Conservation (phyloP, 164 flowering plant species). For the Macadamia tetraphylla region DNA sequence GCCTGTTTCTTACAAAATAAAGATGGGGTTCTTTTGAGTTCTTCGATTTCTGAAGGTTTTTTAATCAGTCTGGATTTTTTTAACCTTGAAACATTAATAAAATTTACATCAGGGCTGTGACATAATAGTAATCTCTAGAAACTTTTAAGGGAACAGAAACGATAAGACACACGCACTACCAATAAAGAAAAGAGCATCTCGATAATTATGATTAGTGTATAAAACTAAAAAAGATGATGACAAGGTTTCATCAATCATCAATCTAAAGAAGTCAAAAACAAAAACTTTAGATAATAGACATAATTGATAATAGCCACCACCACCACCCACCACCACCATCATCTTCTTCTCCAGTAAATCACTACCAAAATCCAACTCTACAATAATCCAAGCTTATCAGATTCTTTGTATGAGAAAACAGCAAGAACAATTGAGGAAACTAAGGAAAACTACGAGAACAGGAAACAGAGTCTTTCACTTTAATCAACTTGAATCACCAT, state of each 20-base stretch:
- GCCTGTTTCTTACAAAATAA: too few species aligned
- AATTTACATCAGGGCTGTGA: background rate
- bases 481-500: too few species aligned
- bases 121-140: background rate
- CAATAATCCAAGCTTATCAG: conserved; percentile 1
- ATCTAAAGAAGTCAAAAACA: conserved; percentile 5
- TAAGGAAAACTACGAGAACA: background rate
- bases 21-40: too few species aligned
- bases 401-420: background rate
- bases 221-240: background rate
- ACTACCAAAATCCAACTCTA: conserved; percentile 13
- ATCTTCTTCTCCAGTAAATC: background rate
- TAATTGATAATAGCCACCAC: too few species aligned
- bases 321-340: conserved; percentile 15
- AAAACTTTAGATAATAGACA: conserved; percentile 17
- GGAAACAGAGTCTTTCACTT: background rate
- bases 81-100: too few species aligned
- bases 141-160: background rate
- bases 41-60: too few species aligned
- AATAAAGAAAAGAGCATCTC: background rate
- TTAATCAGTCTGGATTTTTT: too few species aligned
- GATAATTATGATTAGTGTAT: conserved; percentile 1
- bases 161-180: background rate
- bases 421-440: background rate
- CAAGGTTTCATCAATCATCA: conserved; percentile 14